These are phyloP conservation scores for Coprinopsis sp. DNA, from an alignment of 768 basidiomycete species.

Conservation along the genomic window DNA sequence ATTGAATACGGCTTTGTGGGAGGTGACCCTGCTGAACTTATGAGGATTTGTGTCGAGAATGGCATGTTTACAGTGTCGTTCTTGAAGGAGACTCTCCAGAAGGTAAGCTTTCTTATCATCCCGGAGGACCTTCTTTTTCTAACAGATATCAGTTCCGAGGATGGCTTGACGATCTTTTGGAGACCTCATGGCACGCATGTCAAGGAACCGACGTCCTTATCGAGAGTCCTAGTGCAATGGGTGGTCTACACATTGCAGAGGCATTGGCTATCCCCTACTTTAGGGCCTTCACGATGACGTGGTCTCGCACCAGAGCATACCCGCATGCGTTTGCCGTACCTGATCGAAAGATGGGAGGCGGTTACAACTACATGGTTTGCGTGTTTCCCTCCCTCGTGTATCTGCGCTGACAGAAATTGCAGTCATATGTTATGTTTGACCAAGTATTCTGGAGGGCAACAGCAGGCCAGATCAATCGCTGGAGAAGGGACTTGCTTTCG, in stretches of 20 bases:
- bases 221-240: constrained; percentile 97
- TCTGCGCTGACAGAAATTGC: not conserved
- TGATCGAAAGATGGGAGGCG: constrained; percentile 95
- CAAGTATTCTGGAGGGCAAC: constrained; percentile 97
- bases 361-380: constrained; percentile 95
- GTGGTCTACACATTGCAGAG: constrained; percentile 94
- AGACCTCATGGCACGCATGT: constrained; percentile 95
- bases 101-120: constrained; percentile 47
- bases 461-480: constrained; percentile 90
- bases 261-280: constrained; percentile 92
- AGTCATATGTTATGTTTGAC: constrained; percentile 97
- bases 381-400: constrained; percentile 4
- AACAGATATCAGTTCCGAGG: constrained; percentile 98
- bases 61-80: constrained; percentile 96
- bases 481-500: constrained; percentile 74
- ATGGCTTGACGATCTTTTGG: constrained; percentile 94
- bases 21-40: constrained; percentile 95
- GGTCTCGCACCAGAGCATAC: constrained; percentile 95
- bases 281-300: constrained; percentile 96
- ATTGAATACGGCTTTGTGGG: constrained; percentile 94
- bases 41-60: constrained; percentile 97
- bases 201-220: constrained; percentile 90
- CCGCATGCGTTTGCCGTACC: constrained; percentile 98
- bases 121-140: no score
- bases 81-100: constrained; percentile 82